These are phyloP conservation scores for Trichoderma endophyticum DNA, from an alignment of 2,329 filamentous ascomycete genomes.

Conservation along the genomic window DNA sequence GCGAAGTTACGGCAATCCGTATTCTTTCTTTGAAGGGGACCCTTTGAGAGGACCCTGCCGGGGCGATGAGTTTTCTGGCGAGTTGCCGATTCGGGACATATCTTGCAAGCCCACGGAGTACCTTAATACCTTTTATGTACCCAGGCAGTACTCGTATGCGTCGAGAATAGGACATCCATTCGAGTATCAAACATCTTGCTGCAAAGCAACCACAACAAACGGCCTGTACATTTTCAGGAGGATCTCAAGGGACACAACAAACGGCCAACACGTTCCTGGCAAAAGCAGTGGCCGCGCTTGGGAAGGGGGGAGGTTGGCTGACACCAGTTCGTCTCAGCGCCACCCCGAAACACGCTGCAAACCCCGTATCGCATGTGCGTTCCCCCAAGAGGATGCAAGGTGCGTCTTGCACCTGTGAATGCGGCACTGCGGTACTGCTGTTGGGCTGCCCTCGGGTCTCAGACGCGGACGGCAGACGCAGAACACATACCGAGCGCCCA, in stretches of 20 bases:
- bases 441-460: not conserved
- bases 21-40: not conserved
- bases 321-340: conserved; percentile 14
- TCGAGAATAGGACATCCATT: not conserved
- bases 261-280: not conserved
- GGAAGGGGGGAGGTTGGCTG: not conserved
- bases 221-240: not conserved
- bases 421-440: not conserved
- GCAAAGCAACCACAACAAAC: not conserved
- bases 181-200: not conserved
- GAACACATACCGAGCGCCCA: not conserved
- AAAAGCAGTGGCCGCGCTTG: not conserved
- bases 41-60: not conserved
- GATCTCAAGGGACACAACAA: not conserved
- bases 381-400: not conserved
- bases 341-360: conserved; percentile 9
- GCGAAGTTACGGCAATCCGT: not conserved
- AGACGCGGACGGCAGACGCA: not conserved
- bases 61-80: not conserved
- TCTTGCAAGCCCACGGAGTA: not conserved
- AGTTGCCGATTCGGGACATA: conserved; percentile 1
- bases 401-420: not conserved
- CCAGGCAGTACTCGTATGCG: not conserved
- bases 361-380: conserved; percentile 1
- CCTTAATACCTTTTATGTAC: not conserved